Conservation (phyloP, 176 grass and related monocot genomes). For the Aegilops tauschii region DNA sequence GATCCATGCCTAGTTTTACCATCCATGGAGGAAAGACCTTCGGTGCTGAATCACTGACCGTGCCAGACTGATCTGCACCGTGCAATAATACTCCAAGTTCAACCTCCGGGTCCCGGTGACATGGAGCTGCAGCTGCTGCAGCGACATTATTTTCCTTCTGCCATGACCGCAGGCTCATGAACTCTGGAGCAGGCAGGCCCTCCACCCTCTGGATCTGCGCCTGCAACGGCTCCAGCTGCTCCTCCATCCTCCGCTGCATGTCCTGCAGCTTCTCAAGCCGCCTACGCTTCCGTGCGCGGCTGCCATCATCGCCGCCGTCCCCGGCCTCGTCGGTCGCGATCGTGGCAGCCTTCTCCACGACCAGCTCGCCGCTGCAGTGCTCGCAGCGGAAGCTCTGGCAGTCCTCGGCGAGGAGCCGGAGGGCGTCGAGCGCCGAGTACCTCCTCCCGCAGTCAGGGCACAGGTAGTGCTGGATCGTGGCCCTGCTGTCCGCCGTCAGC, state of each 20-base stretch:
- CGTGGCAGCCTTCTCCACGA: not conserved
- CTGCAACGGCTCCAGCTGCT: slow-evolving; percentile 74
- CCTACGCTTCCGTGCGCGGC: not conserved
- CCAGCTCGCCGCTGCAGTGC: not conserved
- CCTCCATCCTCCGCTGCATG: slow-evolving; percentile 4
- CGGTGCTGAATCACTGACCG: slow-evolving; percentile 8
- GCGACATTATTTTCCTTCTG: not conserved
- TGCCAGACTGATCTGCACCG: not conserved
- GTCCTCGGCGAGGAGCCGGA: not conserved
- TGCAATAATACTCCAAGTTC: slow-evolving; percentile 43
- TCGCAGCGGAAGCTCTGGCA: not conserved
- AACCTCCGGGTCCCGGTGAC: slow-evolving; percentile 53
- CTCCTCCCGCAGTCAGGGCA: slow-evolving; percentile 43
- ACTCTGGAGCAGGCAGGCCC: slow-evolving; percentile 79
- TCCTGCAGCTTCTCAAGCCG: not conserved
- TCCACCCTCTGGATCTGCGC: slow-evolving; percentile 67
- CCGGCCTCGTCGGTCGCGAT: not conserved
- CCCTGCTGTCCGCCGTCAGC: slow-evolving; percentile 47
- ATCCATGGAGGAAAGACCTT: slow-evolving; percentile 93
- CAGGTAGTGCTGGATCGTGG: slow-evolving; percentile 53
- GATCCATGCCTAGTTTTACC: slow-evolving; percentile 81
- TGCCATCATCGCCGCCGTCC: not conserved
- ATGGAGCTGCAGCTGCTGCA: slow-evolving; percentile 8
- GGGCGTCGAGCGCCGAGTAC: slow-evolving; percentile 1
- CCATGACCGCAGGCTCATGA: slow-evolving; percentile 83